phyloP scores from a whole-genome alignment of 106 monocot species.

The Iris macrosiphon region DNA sequence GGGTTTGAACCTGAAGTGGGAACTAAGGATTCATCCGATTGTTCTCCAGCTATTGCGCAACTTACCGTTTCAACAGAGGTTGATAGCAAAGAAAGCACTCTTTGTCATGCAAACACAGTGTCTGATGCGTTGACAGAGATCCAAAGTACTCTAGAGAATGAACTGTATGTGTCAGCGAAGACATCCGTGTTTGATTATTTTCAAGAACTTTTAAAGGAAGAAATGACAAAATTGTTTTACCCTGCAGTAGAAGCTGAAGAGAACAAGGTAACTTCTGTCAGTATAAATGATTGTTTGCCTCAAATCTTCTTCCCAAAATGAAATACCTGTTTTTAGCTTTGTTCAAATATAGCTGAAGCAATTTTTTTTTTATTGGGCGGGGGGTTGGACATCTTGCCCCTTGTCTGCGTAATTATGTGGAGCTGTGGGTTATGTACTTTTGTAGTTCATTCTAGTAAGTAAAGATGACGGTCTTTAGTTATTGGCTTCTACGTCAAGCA shows the following conservation, averaged over 20 bases:
- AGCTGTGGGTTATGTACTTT: too few relatives aligned
- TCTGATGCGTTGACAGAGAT: slow-evolving; percentile 19
- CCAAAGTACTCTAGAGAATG: slow-evolving; percentile 35
- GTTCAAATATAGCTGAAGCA: too few relatives aligned
- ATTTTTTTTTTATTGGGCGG: too few relatives aligned
- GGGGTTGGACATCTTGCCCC: too few relatives aligned
- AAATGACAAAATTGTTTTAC: slow-evolving; percentile 46
- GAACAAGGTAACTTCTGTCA: slow-evolving; percentile 41
- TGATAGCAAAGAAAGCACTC: not conserved
- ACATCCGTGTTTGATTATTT: slow-evolving; percentile 46
- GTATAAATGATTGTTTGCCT: too few relatives aligned
- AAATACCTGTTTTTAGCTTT: too few relatives aligned
- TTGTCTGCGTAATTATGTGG: too few relatives aligned
- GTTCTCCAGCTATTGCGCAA: slow-evolving; percentile 4
- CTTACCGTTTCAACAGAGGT: slow-evolving; percentile 4
- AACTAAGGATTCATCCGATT: slow-evolving; percentile 2
- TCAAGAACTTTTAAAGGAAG: slow-evolving; percentile 55
- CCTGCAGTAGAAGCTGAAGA: slow-evolving; percentile 13
- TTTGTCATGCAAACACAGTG: not conserved
- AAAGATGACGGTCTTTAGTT: too few relatives aligned
- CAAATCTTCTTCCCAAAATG: too few relatives aligned
- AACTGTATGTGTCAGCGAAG: slow-evolving; percentile 58
- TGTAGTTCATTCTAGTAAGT: too few relatives aligned
- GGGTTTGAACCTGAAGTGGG: slow-evolving; percentile 60
- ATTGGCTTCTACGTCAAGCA: too few relatives aligned